phyloP scores from a whole-genome alignment of 2,329 filamentous ascomycete species.

The Anthostomella pinea region DNA sequence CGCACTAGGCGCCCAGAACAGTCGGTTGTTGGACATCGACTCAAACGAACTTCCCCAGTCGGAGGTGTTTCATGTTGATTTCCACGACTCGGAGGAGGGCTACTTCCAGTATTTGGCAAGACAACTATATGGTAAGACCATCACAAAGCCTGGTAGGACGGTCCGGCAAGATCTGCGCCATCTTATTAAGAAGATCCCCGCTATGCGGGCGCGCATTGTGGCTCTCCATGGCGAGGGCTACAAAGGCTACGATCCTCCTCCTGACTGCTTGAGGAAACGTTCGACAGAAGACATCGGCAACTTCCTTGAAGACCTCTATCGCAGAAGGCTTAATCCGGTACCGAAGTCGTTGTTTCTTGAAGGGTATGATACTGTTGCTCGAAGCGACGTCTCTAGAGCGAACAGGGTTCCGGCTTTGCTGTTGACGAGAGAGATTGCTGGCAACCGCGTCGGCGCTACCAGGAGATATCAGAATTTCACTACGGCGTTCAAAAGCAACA shows the following conservation, averaged over 20 bases:
- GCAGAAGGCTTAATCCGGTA: constrained; percentile 17
- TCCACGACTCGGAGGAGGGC: constrained; percentile 22
- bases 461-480: constrained; percentile 43
- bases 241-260: constrained; percentile 14
- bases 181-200: constrained; percentile 25
- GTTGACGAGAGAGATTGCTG: constrained; percentile 47
- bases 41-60: constrained; percentile 10
- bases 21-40: constrained; percentile 9
- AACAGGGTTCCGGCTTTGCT: constrained; percentile 41
- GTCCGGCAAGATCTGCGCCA: constrained; percentile 26
- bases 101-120: constrained; percentile 27
- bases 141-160: constrained; percentile 7
- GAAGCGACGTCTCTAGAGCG: constrained; percentile 26
- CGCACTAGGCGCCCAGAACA: constrained; percentile 8
- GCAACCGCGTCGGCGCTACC: constrained; percentile 41
- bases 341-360: constrained; percentile 31
- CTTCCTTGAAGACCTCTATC: constrained; percentile 37
- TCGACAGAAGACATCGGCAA: constrained; percentile 32
- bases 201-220: constrained; percentile 13
- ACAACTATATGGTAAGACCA: constrained; percentile 18
- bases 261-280: constrained; percentile 24
- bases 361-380: constrained; percentile 28
- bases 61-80: constrained; percentile 29
- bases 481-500: constrained; percentile 41
- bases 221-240: constrained; percentile 20